Percentiles rank a stretch among this genome's conserved stretches.
These are phyloP conservation scores for Nothopassalora personata DNA, from an alignment of 2,329 filamentous ascomycete species.

Conservation along the genomic window DNA sequence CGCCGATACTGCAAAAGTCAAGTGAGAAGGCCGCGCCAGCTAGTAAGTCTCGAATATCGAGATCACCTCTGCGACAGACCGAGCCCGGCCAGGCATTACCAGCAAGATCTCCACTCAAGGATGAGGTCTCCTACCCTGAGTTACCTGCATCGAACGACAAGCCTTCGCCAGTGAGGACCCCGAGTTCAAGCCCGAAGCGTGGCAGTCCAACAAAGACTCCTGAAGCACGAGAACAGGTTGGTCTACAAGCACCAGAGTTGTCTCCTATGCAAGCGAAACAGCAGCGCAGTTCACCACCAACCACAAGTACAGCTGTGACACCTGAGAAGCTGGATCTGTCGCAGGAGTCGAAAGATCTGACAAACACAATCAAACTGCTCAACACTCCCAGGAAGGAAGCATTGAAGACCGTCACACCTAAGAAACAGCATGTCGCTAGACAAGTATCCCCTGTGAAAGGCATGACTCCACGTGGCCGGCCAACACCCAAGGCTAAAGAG, in stretches of 20 bases:
- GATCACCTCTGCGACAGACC: neutral
- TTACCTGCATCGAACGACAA: constrained; percentile 14
- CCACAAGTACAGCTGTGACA: constrained; percentile 9
- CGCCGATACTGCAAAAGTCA: constrained; percentile 33
- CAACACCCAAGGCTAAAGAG: constrained; percentile 28
- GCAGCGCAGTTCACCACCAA: constrained; percentile 20
- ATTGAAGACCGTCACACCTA: constrained; percentile 37
- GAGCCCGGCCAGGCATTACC: neutral
- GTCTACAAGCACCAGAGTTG: constrained; percentile 18
- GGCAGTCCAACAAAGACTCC: constrained; percentile 1
- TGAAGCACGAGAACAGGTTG: constrained; percentile 10
- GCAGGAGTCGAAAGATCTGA: constrained; percentile 24
- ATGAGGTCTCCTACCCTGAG: constrained; percentile 19
- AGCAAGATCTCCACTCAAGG: constrained; percentile 11
- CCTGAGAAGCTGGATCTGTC: constrained; percentile 16
- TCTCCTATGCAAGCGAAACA: constrained; percentile 29
- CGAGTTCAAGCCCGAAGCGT: constrained; percentile 19
- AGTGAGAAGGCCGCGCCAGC: constrained; percentile 19
- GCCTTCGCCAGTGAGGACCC: constrained; percentile 12
- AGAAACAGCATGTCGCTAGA: constrained; percentile 33
- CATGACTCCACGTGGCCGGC: constrained; percentile 28
- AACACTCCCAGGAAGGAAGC: constrained; percentile 47
- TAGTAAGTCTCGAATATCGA: constrained; percentile 13
- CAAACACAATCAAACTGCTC: constrained; percentile 44
- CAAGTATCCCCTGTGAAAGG: constrained; percentile 39